Evolutionary conservation across 2,329 filamentous ascomycete genomes (phyloP).

Genomic region (Chrysoporthe deuterocubensis): DNA sequence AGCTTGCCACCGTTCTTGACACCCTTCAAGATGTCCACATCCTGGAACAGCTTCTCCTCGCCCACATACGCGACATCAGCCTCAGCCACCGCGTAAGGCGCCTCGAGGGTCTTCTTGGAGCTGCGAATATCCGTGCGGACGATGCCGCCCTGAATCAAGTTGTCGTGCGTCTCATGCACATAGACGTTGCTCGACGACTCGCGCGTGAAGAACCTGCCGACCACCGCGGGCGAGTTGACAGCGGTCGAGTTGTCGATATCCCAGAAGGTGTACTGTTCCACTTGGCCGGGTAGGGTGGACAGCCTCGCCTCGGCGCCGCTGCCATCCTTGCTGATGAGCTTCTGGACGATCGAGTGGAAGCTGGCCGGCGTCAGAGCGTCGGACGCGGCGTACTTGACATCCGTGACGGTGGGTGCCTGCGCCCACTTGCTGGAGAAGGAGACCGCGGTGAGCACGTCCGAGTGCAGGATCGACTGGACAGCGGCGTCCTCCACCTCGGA

Average conservation of each 20-base stretch:
- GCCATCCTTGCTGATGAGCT: conserved; percentile 50
- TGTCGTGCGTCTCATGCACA: conserved; percentile 66
- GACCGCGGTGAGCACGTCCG: conserved; percentile 86
- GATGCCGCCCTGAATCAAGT: conserved; percentile 74
- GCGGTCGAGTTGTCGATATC: conserved; percentile 77
- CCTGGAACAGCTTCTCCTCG: conserved; percentile 77
- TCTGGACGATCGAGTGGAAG: conserved; percentile 55
- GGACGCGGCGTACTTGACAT: conserved; percentile 86
- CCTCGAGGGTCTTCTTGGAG: conserved; percentile 81
- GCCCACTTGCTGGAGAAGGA: conserved; percentile 75
- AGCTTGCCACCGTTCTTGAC: conserved; percentile 74
- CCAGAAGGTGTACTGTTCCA: conserved; percentile 93
- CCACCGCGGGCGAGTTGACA: conserved; percentile 64
- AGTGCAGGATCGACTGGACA: conserved; percentile 83
- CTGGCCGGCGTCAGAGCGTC: conserved; percentile 60
- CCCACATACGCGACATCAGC: conserved; percentile 82
- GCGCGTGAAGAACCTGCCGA: conserved; percentile 68
- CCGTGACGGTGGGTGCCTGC: conserved; percentile 67
- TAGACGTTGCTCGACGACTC: conserved; percentile 69
- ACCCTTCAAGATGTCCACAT: conserved; percentile 73
- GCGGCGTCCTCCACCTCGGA: conserved; percentile 74
- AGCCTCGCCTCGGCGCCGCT: conserved; percentile 49
- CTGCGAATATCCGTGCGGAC: conserved; percentile 84
- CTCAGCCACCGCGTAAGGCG: conserved; percentile 77
- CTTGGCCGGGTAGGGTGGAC: conserved; percentile 53